A percentile compares a stretch with the other conserved stretches of the same genome.
Conservation (phyloP, 495 filamentous ascomycete genomes). For the Apiosordaria backusii region DNA sequence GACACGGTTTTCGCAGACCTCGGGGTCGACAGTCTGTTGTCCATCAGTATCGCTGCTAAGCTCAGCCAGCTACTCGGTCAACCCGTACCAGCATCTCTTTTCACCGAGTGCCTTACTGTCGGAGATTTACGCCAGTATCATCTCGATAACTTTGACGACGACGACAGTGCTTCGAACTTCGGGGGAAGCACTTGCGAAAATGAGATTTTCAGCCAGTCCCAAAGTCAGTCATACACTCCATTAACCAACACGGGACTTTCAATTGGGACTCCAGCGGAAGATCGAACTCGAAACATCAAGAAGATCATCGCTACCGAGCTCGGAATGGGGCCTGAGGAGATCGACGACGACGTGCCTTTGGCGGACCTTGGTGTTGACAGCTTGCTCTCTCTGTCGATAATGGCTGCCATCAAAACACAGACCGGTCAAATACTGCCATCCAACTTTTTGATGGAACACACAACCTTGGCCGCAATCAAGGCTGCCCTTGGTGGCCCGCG, state of each 20-base stretch:
- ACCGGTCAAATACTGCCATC: slow-evolving; percentile 32
- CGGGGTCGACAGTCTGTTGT: slow-evolving; percentile 51
- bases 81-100: slow-evolving; percentile 35
- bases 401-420: slow-evolving; percentile 41
- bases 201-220: not conserved
- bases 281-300: slow-evolving; percentile 5
- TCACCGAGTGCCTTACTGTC: slow-evolving; percentile 42
- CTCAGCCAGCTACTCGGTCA: slow-evolving; percentile 42
- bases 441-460: slow-evolving; percentile 30
- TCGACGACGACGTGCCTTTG: slow-evolving; percentile 37
- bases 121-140: slow-evolving; percentile 30
- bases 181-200: not conserved
- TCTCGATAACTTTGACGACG: not conserved
- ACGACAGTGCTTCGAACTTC: not conserved
- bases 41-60: slow-evolving; percentile 39
- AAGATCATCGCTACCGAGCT: slow-evolving; percentile 50
- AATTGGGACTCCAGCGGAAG: not conserved
- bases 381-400: slow-evolving; percentile 42
- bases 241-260: slow-evolving; percentile 5
- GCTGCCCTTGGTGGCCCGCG: slow-evolving; percentile 19
- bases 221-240: slow-evolving; percentile 5
- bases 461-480: slow-evolving; percentile 24
- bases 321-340: slow-evolving; percentile 49
- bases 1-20: slow-evolving; percentile 40
- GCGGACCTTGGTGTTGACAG: slow-evolving; percentile 48